Base-by-base conservation (phyloP, 1,284 basidiomycete species). In the Malassezia nana region DNA sequence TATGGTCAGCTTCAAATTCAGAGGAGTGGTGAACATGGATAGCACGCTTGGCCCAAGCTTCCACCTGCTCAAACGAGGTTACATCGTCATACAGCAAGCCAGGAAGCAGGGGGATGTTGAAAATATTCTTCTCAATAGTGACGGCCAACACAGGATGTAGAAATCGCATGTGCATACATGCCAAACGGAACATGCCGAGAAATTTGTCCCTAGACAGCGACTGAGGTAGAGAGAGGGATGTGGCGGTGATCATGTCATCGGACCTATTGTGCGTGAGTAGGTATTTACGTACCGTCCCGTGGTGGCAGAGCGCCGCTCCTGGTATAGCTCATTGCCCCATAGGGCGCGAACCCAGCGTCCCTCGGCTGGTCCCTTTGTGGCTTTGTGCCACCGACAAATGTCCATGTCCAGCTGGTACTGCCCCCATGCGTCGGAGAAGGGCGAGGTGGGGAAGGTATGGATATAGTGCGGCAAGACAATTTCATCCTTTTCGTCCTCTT, bases 271-370 rank as follows among this genome's bases (percentile, higher is more conserved):
- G 13, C 20, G 45, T 46, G 22, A 44, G 43, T 22, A 16, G 4
- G 4, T 13, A 24, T 6, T 13, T 10, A 31, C 43, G 28, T 31
- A 44, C 43, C 48, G 39, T 16, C 48, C 52, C 1, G 53, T 50
- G 4, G 15, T 26, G 8, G 10, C 8, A 1, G 54, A 40, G 6
- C 54, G 41, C 10, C 54, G 48, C 40, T 56, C 54, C 44, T 56
- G 54, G 43, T 51, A 56, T 32, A 56, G 25, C 13, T 56, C 54
- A 16, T 31, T 33, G 15, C 43, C 43, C 54, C 54, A 56, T 16
- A 56, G 30, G 2, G 31, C 48, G 16, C 54, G 54, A 13, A 33
- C n/a, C 32, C 49, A 51, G 12, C 16, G n/a, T 1, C 40, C 48
- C 12, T 40, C 10, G 4, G n/a, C 10, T 4, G n/a, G 24, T 8